Evolutionary conservation across 1,139 yeast species (phyloP), one percentile per base, ranked within the genome.

Genomic region (Yamadazyma atmosphaerica): DNA sequence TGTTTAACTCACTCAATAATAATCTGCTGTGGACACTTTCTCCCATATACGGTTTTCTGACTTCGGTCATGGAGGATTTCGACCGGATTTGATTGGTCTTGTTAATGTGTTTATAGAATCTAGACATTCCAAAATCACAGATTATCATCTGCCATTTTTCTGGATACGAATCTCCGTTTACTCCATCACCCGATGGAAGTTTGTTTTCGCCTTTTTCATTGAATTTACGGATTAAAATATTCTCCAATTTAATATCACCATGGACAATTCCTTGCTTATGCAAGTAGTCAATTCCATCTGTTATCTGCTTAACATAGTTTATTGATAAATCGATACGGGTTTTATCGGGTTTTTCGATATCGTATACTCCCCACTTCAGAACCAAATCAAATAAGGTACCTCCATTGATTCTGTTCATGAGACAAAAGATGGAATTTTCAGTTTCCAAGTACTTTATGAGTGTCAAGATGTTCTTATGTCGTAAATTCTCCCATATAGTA

Each of bases 111-210:
- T 62, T 61, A 46, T 60, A 65, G 7, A 65, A 63, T 34, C 70
- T 53, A 38, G 73, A 68, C 95, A 89, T 87, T 4, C 98, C 98
- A 65, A 89, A 89, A 62, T 89, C 98, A 63, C 96, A 87, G 7
- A 89, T 56, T 17, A 79, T 56, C 54, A 81, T 65, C 24, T 60
- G 58, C 44, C 55, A 50, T 18, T 19, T 30, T 19, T 30, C 33
- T n/a, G 23, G 24, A 28, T 28, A 16, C 9, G 31, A 5, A 7
- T 28, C 17, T 4, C 12, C 16, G 14, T 26, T 13, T 12, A 13
- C n/a, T 15, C 31, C 31, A 16, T 15, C 19, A 9, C 12, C 10
- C 5, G 31, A 14, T 7, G 33, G 24, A 4, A 30, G 15, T 12
- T 54, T 48, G 14, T 51, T 44, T 10, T 58, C 55, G 22, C 52